Base-by-base conservation (phyloP, 768 basidiomycete species). In the Tulasnella calospora region DNA sequence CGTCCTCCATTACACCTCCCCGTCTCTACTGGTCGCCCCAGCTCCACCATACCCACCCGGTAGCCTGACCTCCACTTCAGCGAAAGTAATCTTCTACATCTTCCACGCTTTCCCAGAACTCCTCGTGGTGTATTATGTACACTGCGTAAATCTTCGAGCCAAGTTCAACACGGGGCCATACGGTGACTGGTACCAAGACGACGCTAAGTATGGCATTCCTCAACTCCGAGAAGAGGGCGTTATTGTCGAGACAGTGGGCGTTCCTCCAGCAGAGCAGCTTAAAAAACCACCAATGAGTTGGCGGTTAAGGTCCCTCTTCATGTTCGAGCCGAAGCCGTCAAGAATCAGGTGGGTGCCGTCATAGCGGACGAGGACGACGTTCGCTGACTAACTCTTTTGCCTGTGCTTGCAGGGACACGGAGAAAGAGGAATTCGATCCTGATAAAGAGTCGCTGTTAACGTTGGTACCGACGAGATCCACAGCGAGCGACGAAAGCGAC, bases 121-220 rank as follows among this genome's bases (percentile, higher is more conserved):
- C 13, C 38, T 75, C 17, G 55, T 61, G 2, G 33, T 55, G 21
- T 47, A 19, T 30, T 40, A 23, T 3, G 7, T 74, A 1, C 35
- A 19, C 36, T 41, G 36, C 33, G 36, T 27, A 2, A 75, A 75
- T 36, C 8, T 75, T 9, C 74, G 74, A 13, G 55, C 44, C 3
- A 38, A 27, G 44, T 61, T 75, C 44, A 75, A 75, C 74, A 30
- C 74, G n/a, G 44, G 41, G 13, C 74, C 74, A 12, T 75, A 38
- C 10, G 74, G 74, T 13, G 74, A 75, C n/a, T 75, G 74, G 74
- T 30, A 30, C 15, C n/a, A 47, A 4, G 30, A 40, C 12, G 74
- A 75, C 30, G 19, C 3, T 30, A 55, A 35, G 27, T 3, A 40
- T 10, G 74, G 74, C 15, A 75, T 75, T 27, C 74, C 74, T 5